Evolutionary conservation across 2,329 filamentous ascomycete genomes (phyloP).

Genomic region (Aspergillus persii): DNA sequence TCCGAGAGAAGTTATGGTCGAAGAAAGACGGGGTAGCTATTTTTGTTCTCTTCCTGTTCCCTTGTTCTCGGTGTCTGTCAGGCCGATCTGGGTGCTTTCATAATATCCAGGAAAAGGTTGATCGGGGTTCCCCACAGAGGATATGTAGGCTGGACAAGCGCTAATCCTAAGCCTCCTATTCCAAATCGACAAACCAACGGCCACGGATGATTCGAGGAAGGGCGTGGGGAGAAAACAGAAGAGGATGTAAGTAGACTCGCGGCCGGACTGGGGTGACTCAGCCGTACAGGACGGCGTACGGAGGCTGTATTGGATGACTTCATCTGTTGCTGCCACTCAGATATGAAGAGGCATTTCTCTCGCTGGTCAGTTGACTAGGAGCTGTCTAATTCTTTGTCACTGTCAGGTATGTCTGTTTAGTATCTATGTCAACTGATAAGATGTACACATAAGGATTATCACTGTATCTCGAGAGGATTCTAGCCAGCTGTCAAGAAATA

Average conservation of each 20-base stretch:
- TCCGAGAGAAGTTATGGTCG: not conserved
- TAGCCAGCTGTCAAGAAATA: no score
- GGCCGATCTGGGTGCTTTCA: not conserved
- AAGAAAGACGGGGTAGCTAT: not conserved
- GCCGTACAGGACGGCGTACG: not conserved
- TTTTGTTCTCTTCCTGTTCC: not conserved
- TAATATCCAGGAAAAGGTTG: not conserved
- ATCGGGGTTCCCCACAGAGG: slow-evolving; percentile 2
- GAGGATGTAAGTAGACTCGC: not conserved
- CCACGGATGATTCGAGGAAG: not conserved
- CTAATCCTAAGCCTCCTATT: not conserved
- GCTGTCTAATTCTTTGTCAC: not conserved
- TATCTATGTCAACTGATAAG: no score
- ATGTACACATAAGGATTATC: no score
- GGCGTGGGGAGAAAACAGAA: not conserved
- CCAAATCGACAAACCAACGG: slow-evolving; percentile 1
- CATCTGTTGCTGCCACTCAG: not conserved
- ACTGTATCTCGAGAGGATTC: no score
- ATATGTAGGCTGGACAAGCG: not conserved
- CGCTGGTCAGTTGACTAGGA: not conserved
- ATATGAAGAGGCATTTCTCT: not conserved
- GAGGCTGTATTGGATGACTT: not conserved
- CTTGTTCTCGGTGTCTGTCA: not conserved
- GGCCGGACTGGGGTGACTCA: not conserved
- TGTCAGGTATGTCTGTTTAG: no score